Base-by-base conservation (phyloP, 805 yeast genomes). In the Spencermartinsiella europaea region DNA sequence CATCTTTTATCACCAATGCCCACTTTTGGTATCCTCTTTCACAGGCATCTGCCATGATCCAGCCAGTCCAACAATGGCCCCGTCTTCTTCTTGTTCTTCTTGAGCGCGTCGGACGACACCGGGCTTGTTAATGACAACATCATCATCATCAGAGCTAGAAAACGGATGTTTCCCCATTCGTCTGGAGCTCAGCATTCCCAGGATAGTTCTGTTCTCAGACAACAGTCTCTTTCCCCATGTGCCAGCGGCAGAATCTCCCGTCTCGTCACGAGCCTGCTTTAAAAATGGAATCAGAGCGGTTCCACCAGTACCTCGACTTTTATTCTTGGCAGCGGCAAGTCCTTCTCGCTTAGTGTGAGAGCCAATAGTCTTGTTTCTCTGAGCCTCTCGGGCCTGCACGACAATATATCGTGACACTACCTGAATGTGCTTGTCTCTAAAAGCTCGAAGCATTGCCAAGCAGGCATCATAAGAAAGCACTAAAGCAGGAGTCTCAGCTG, bases 241-340 rank as follows among this genome's bases (percentile, higher is more conserved):
- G 46, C 96, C 91, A 21, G 95, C 96, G 19, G 96, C 96, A 10
- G 89, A 79, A 57, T 85, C 93, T 37, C 95, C 95, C 2, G 96
- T 90, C 63, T 90, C 97, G 67, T 90, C 97, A 64, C 97, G 77
- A 56, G 96, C 91, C 66, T 91, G 97, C 65, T 89, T 90, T 62
- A 90, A 74, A 68, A 90, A 91, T 21, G 96, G 96, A 48, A 90
- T 75, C 58, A 90, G 72, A 0, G 95, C 81, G 0, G 97, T 90
- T 38, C 98, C 97, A 17, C 98, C 98, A 1, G 98, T 90, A 14
- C 98, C 97, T 56, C 79, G 77, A 53, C 76, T 79, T 48, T 77
- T 83, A 37, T 71, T 74, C 48, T 73, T 72, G 38, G 70, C 72
- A 16, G 51, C 51, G 1, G 70, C 58, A 60, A 70, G 40, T 77